Base-by-base conservation (phyloP, 305 asterid species). In the Fraxinus albicans region DNA sequence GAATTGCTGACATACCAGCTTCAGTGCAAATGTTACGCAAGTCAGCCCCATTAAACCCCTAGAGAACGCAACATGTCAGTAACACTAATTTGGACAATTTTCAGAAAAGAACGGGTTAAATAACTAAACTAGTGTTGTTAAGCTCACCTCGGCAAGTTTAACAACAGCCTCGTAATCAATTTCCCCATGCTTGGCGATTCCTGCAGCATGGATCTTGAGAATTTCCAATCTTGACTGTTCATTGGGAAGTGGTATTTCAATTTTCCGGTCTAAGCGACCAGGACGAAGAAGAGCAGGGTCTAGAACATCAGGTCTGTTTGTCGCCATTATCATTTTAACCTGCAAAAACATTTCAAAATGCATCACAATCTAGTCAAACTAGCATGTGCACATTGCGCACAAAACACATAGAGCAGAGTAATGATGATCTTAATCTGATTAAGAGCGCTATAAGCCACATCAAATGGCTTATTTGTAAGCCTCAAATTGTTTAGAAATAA, bases 241-340 rank as follows among this genome's bases (percentile, higher is more conserved):
- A 84, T 94, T 94, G 36, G 98, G 98, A 86, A 95, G 86, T 53
- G 98, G 96, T 36, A 95, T 92, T 86, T 95, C 98, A 75, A 93
- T 92, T 86, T 95, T 95, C 89, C 98, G 90, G 86, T 95, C 97
- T 84, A 95, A 86, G 8, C 98, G 93, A 58, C 98, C 98, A 29
- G 98, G 98, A 78, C 98, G 97, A 84, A 95, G 97, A 84, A 95
- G 97, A 36, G 98, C 98, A 8, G 98, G 98, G 85, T 95, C 98
- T 82, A 94, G 90, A 69, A 93, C 97, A 89, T 95, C 98, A 3
- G 98, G 97, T 80, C 98, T 89, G 84, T 95, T 95, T 13, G 98
- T 94, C 9, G 98, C 98, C 98, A 95, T 92, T 63, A 95, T 91
- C 96, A 95, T 92, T 90, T 95, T 95, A 31, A 95, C 97, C 99